Base-by-base conservation (phyloP, 202 grass and related monocot genomes). In the Tripidium arundinaceum region DNA sequence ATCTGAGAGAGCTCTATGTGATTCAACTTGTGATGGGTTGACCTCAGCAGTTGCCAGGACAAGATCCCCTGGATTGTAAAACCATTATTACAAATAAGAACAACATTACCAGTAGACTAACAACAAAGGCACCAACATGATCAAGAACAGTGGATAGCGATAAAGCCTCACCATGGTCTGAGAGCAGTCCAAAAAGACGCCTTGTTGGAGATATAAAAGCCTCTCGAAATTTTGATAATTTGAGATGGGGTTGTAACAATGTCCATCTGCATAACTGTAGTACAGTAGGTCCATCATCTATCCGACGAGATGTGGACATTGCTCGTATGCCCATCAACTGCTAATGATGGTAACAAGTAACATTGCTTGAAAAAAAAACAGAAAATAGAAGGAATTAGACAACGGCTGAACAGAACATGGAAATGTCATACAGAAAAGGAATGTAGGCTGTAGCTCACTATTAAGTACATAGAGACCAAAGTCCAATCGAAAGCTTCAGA, bases 121-220 rank as follows among this genome's bases (percentile, higher is more conserved):
- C 5, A 29, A 81, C 11, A 73, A 74, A 43, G 21, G 49, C 11
- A 33, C 74, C 46, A 76, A 62, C 43, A 79, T 63, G 24, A 74
- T 37, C 39, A 68, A 86, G 72, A 79, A 74, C 49, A 79, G 80
- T 76, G 75, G 86, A 87, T 76, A 90, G 63, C 16, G 76, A 18
- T 37, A 76, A 81, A 74, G 83, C 84, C 57, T 98, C 73, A 87
- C 81, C 78, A 54, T 79, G 45, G 6, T 95, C 36, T 42, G 92
- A 88, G 57, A 93, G 92, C 64, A 98, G 64, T 54, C 86, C 82
- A 74, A 98, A 86, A 19, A 88, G 77, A 66, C 75, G 76, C 76
- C 86, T 91, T 65, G 86, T 85, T 67, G 88, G 95, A 60, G 92
- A 98, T 83, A 98, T 98, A 87, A 83, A 98, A 75, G 86, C 95